A percentile compares a stretch with the other conserved stretches of the same genome.
Conservation (phyloP, 2,329 filamentous ascomycete genomes). For the Dactylellina parvicollis region DNA sequence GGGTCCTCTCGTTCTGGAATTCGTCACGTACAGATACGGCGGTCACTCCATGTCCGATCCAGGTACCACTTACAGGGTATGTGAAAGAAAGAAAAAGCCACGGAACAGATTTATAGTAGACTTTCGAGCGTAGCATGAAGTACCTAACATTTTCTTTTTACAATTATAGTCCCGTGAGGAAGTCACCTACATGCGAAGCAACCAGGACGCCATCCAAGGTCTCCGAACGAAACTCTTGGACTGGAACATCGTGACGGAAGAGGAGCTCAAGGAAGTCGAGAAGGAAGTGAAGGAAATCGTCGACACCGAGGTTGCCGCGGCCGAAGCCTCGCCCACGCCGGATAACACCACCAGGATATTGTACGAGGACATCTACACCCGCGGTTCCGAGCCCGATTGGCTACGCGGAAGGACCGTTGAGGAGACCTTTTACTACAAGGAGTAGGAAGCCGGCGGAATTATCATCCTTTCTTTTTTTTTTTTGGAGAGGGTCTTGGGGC, state of each 20-base stretch:
- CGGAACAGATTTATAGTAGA: too few relatives aligned
- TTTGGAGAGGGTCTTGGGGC: neutral
- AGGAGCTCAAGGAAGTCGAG: conserved; percentile 95
- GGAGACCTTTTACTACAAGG: conserved; percentile 84
- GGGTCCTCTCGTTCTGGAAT: conserved; percentile 95
- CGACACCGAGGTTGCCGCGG: conserved; percentile 86
- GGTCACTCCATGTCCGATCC: conserved; percentile 99
- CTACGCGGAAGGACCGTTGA: conserved; percentile 87
- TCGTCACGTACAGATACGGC: conserved; percentile 98
- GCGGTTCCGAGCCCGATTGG: conserved; percentile 85
- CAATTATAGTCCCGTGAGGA: conserved; percentile 81
- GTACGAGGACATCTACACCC: conserved; percentile 94
- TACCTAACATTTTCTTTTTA: conserved; percentile 1
- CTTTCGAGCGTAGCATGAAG: too few relatives aligned
- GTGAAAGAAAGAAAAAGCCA: conserved; percentile 59
- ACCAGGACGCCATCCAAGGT: conserved; percentile 96
- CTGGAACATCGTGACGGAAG: conserved; percentile 89
- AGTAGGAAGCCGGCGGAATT: conserved; percentile 59
- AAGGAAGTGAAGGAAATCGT: conserved; percentile 88
- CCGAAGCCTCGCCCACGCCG: conserved; percentile 85
- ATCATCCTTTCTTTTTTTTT: neutral
- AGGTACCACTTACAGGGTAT: conserved; percentile 89
- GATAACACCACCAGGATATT: conserved; percentile 83
- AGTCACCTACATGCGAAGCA: conserved; percentile 99
- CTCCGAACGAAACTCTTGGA: conserved; percentile 98